Percentiles rank a stretch among this genome's conserved stretches.
Evolutionary conservation across 306 rosid genomes (phyloP).

Genomic region (Arachis hypogaea): DNA sequence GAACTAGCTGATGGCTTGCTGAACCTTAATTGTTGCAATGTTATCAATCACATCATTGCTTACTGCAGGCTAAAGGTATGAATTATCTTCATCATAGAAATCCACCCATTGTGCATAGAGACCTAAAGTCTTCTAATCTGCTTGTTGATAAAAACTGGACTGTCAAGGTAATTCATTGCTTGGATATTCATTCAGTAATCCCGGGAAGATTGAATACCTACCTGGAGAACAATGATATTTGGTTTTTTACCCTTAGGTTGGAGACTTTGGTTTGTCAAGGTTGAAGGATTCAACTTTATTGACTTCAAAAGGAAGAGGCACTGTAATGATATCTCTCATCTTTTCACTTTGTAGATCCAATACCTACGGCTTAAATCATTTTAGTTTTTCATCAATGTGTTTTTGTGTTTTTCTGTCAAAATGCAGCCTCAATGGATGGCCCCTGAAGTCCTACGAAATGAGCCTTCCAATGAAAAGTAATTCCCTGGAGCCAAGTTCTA

Average conservation of each 20-base stretch:
- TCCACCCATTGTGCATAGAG: constrained; percentile 88
- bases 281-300: constrained; percentile 68
- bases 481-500: constrained; percentile 33
- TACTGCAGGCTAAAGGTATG: constrained; percentile 76
- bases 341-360: constrained; percentile 17
- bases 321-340: constrained; percentile 51
- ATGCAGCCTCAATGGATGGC: constrained; percentile 92
- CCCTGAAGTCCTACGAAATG: constrained; percentile 79
- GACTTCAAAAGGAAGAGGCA: constrained; percentile 74
- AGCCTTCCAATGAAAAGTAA: constrained; percentile 82
- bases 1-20: constrained; percentile 14
- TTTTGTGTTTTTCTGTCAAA: constrained; percentile 21
- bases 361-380: background rate
- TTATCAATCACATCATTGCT: constrained; percentile 21
- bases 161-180: constrained; percentile 61
- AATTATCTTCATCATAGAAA: constrained; percentile 79
- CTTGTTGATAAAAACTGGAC: constrained; percentile 81
- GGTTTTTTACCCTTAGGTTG: constrained; percentile 52
- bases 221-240: constrained; percentile 25
- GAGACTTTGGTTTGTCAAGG: constrained; percentile 81
- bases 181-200: constrained; percentile 6
- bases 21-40: constrained; percentile 15
- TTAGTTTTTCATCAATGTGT: background rate
- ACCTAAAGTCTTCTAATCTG: constrained; percentile 77
- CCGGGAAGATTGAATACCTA: constrained; percentile 20